Conservation (phyloP, 805 yeast genomes). For the Phaffomyces thermotolerans region DNA sequence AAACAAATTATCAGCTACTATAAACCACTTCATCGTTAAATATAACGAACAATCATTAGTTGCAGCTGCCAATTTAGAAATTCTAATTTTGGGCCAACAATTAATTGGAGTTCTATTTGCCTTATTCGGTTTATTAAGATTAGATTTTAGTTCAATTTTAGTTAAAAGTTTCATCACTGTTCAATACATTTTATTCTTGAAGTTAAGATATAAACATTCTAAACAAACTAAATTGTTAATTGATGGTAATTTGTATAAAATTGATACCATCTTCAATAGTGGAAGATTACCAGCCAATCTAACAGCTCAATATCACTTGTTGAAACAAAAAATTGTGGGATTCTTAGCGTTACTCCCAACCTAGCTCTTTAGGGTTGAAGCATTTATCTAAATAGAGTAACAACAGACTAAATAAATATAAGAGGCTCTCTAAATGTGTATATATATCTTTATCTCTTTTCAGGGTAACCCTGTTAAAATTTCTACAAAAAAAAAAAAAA, state of each 20-base stretch:
- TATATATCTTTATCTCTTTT: too few relatives aligned
- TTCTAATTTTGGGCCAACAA: constrained; percentile 33
- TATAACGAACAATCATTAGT: constrained; percentile 38
- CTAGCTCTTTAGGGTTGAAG: not conserved
- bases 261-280: constrained; percentile 30
- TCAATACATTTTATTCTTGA: constrained; percentile 47
- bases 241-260: constrained; percentile 36
- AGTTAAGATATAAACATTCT: constrained; percentile 52
- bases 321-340: constrained; percentile 11
- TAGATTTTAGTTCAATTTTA: constrained; percentile 21
- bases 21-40: constrained; percentile 28
- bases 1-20: constrained; percentile 24
- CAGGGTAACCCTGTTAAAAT: not conserved
- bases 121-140: constrained; percentile 27
- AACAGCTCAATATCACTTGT: constrained; percentile 9
- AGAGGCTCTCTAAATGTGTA: not conserved
- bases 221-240: constrained; percentile 45
- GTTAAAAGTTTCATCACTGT: constrained; percentile 33
- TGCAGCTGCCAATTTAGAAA: constrained; percentile 41
- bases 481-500: not conserved
- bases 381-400: not conserved
- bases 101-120: constrained; percentile 37
- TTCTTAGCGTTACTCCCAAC: constrained; percentile 10
- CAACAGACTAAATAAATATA: not conserved
- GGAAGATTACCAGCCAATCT: constrained; percentile 31